A percentile compares a stretch with the other conserved stretches of the same genome.
These are phyloP conservation scores for Scheffersomyces stambukii DNA, from an alignment of 1,139 yeast genomes.

Conservation along the genomic window DNA sequence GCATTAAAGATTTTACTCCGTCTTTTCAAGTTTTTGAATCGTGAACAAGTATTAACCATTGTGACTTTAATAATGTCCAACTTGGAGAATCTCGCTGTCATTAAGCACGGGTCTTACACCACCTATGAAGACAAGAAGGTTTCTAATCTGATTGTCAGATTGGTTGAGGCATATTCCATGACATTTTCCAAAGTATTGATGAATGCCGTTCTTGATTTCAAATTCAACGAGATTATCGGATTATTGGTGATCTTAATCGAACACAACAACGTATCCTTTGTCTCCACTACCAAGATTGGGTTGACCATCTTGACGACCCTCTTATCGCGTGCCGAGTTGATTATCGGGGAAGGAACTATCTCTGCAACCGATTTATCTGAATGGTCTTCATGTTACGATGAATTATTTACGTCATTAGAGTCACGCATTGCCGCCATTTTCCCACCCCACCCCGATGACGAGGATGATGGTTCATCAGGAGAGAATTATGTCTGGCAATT, in stretches of 20 bases:
- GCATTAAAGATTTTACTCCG: constrained; percentile 88
- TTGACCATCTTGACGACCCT: constrained; percentile 82
- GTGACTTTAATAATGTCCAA: constrained; percentile 79
- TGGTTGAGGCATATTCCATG: constrained; percentile 75
- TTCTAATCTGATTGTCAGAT: constrained; percentile 54
- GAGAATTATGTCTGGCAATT: constrained; percentile 90
- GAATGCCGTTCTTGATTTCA: constrained; percentile 79
- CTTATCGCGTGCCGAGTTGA: constrained; percentile 87
- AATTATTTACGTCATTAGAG: constrained; percentile 73
- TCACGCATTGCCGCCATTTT: constrained; percentile 75
- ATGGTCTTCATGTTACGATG: constrained; percentile 84
- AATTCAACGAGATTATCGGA: constrained; percentile 79
- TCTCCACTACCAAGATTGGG: constrained; percentile 82
- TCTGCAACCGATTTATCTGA: constrained; percentile 58
- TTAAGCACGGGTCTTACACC: constrained; percentile 74
- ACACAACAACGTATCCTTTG: constrained; percentile 67
- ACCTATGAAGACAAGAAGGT: constrained; percentile 51
- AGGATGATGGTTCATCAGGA: constrained; percentile 61
- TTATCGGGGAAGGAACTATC: constrained; percentile 73
- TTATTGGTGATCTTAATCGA: constrained; percentile 69
- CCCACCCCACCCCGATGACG: constrained; percentile 62
- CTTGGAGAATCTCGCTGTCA: constrained; percentile 74
- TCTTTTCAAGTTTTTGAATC: constrained; percentile 74
- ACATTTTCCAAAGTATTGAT: constrained; percentile 85
- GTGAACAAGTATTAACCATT: constrained; percentile 75